Evolutionary conservation across 148 eudicot species (phyloP).

Genomic region (Selenicereus undatus): DNA sequence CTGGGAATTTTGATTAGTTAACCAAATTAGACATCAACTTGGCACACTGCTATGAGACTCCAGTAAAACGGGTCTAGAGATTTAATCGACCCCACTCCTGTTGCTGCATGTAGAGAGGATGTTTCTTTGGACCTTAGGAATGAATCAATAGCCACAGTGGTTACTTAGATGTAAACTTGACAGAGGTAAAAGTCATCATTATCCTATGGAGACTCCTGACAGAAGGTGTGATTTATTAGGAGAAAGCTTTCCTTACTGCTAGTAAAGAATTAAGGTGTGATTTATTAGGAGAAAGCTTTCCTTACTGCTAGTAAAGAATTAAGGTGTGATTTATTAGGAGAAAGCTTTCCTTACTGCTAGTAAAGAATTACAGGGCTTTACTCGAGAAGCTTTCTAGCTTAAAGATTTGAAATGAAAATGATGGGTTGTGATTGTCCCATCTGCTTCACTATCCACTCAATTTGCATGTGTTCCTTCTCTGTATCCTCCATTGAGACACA

Average conservation of each 20-base stretch:
- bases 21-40: background rate
- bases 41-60: background rate
- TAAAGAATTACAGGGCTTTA: background rate
- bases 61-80: background rate
- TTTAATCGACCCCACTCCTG: background rate
- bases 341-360: background rate
- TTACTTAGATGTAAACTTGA: background rate
- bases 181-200: background rate
- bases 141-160: background rate
- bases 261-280: background rate
- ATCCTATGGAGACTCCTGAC: background rate
- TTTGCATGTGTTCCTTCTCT: background rate
- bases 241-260: background rate
- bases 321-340: background rate
- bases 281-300: background rate
- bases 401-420: slow-evolving; percentile 1
- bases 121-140: background rate
- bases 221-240: background rate
- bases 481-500: background rate
- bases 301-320: background rate
- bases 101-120: background rate
- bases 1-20: background rate
- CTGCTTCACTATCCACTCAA: background rate
- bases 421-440: background rate
- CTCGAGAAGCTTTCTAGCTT: background rate